Evolutionary conservation across 352 stramenopile species (phyloP).

Genomic region (Phytophthora tubulina): DNA sequence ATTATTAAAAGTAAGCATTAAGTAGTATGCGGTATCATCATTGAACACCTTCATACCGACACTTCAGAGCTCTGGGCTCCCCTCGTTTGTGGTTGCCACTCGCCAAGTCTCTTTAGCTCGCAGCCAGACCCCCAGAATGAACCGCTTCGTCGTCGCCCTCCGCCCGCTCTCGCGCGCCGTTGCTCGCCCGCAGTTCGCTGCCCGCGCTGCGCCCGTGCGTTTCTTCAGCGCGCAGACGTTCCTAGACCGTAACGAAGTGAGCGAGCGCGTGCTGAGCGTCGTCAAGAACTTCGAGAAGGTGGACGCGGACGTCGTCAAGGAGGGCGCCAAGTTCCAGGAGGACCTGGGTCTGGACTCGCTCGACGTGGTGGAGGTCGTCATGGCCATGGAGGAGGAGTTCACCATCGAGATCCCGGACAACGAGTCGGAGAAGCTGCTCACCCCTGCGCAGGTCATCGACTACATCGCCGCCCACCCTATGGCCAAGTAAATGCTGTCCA

Average conservation of each 20-base stretch:
- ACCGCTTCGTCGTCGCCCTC: constrained; percentile 79
- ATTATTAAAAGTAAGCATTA: not conserved
- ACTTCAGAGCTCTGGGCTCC: not conserved
- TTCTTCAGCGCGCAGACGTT: constrained; percentile 91
- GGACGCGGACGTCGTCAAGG: constrained; percentile 93
- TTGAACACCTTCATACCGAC: not conserved
- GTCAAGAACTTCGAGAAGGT: constrained; percentile 99
- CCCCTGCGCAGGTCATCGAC: constrained; percentile 97
- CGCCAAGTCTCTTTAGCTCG: constrained; percentile 22
- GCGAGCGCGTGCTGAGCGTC: constrained; percentile 96
- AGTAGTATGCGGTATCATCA: too few species aligned
- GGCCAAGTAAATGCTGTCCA: constrained; percentile 95
- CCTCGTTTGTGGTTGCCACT: constrained; percentile 42
- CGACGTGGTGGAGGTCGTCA: constrained; percentile 96
- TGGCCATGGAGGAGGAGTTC: constrained; percentile 99
- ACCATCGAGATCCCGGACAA: constrained; percentile 99
- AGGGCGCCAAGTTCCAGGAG: constrained; percentile 96
- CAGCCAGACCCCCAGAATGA: constrained; percentile 58
- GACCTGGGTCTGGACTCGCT: constrained; percentile 99
- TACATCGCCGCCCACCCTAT: constrained; percentile 99
- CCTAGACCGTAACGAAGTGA: constrained; percentile 94
- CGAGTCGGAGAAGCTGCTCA: constrained; percentile 99
- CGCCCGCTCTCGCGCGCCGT: constrained; percentile 72
- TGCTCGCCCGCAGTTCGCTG: constrained; percentile 55
- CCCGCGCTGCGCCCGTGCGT: constrained; percentile 43